Evolutionary conservation across 352 stramenopile species (phyloP).

Genomic region (Pythium scleroteichum): DNA sequence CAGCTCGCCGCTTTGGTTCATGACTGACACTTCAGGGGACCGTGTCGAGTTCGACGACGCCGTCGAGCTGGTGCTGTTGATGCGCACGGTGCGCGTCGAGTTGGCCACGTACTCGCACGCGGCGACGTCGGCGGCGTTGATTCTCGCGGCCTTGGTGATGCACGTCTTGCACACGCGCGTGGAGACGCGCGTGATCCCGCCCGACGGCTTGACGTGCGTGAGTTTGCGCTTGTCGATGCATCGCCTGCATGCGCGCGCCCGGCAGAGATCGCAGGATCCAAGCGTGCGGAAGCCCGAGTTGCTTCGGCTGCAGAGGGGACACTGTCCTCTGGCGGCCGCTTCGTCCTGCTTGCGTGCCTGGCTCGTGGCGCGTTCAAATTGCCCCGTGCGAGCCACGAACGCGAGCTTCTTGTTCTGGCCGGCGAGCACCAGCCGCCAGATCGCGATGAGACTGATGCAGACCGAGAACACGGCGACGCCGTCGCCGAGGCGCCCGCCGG

Average conservation of each 20-base stretch:
- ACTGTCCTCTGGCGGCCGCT: background rate
- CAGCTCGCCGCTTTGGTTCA: no score
- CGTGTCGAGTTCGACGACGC: background rate
- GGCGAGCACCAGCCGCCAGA: slow-evolving; percentile 10
- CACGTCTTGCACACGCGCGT: slow-evolving; percentile 18
- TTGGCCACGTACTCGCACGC: slow-evolving; percentile 1
- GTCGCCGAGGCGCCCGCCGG: slow-evolving; percentile 24
- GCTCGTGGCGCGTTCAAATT: no score
- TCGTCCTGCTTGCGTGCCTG: no score
- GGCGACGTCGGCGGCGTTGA: slow-evolving; percentile 9
- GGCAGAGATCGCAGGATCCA: slow-evolving; percentile 11
- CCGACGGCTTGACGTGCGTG: background rate
- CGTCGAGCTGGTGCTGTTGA: slow-evolving; percentile 3
- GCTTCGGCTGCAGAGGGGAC: slow-evolving; percentile 9
- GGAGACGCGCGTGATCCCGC: slow-evolving; percentile 9
- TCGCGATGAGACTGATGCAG: slow-evolving; percentile 4
- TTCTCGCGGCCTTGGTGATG: slow-evolving; percentile 1
- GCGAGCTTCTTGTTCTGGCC: slow-evolving; percentile 23
- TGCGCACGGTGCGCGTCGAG: background rate
- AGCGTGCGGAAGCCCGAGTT: slow-evolving; percentile 7
- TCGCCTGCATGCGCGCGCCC: background rate
- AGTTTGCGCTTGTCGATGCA: slow-evolving; percentile 22
- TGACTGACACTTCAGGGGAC: background rate
- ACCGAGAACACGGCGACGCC: slow-evolving; percentile 7
- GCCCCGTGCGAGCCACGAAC: slow-evolving; percentile 7